phyloP scores from a whole-genome alignment of 345 rosid genomes.

The Kandelia obovata region DNA sequence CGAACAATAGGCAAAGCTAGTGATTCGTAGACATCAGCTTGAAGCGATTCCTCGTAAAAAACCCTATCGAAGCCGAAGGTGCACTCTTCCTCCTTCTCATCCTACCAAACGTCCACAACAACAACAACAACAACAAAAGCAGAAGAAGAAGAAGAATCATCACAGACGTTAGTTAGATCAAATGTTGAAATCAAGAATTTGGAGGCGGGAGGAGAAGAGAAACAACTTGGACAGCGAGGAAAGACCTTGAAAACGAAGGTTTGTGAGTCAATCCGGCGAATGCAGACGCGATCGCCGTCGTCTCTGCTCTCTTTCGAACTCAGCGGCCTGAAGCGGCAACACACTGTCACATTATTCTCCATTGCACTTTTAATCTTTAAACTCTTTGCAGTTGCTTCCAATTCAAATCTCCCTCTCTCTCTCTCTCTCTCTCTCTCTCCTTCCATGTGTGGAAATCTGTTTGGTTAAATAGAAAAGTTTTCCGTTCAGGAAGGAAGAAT shows the following conservation, averaged over 20 bases:
- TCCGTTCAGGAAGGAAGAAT: too few species aligned
- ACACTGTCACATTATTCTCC: conserved; percentile 65
- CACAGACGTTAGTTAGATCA: background rate
- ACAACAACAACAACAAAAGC: background rate
- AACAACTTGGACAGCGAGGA: background rate
- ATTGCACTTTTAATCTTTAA: background rate
- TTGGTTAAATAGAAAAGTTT: too few species aligned
- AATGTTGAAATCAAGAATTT: too few species aligned
- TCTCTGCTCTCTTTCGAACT: conserved; percentile 60
- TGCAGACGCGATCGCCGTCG: conserved; percentile 43
- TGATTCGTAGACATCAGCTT: conserved; percentile 61
- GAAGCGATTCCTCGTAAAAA: conserved; percentile 54
- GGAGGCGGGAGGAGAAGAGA: background rate
- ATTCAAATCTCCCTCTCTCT: too few species aligned
- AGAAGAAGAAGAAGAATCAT: background rate
- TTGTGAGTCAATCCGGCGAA: conserved; percentile 49
- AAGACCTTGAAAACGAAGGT: conserved; percentile 61
- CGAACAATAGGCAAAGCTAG: conserved; percentile 62
- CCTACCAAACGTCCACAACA: conserved; percentile 24
- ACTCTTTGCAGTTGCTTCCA: too few species aligned
- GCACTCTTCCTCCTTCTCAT: conserved; percentile 67
- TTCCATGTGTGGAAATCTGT: too few species aligned
- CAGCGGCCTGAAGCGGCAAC: conserved; percentile 77
- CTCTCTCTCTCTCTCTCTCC: too few species aligned
- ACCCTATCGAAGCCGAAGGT: conserved; percentile 60